Evolutionary conservation across 1,284 basidiomycete genomes (phyloP), one percentile per base, ranked within the genome.

Genomic region (Boletus semigastroideus): DNA sequence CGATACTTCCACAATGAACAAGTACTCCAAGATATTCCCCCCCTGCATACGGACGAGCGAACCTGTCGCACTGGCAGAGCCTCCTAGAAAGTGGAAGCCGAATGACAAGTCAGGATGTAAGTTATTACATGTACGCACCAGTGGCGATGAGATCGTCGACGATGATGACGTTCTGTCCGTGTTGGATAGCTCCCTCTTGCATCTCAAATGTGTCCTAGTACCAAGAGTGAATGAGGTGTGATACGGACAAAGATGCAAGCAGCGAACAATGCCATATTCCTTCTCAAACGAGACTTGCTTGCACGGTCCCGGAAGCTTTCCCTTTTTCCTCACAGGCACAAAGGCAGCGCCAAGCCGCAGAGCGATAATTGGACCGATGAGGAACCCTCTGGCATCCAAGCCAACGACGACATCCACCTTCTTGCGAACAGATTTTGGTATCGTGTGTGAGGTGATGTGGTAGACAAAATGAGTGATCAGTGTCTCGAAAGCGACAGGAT

Each of bases 81-180:
- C 97, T 55, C 94, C 93, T 92, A 20, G 12, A 48, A 8, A 31
- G 16, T 22, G 48, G 39, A 34, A 20, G 34, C 20, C 52, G 53
- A 57, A 44, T 9, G 34, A 51, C 36, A 28, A 8, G 41, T 19
- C 33, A 34, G n/a, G 5, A 33, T 20, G 43, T 39, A 55, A 22
- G 20, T 46, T 27, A 22, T 44, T n/a, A 36, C 22, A 56, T 75
- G 22, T 12, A 14, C 52, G 52, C 57, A 89, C 94, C 94, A 40
- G 97, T 99, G 0, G 97, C 97, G 58, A 99, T 94, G 36, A 99
- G 78, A 72, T 99, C 97, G 71, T 99, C 97, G 30, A 99, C 79
- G 43, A 99, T 80, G 38, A 99, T 72, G 28, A 95, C 93, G 51
- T 78, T 90, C 68, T 96, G 88, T 31, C 92, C 92, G 2, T 85